A percentile compares a stretch with the other conserved stretches of the same genome.
Conservation (phyloP, 2,329 filamentous ascomycete species). For the Alternaria sp. region DNA sequence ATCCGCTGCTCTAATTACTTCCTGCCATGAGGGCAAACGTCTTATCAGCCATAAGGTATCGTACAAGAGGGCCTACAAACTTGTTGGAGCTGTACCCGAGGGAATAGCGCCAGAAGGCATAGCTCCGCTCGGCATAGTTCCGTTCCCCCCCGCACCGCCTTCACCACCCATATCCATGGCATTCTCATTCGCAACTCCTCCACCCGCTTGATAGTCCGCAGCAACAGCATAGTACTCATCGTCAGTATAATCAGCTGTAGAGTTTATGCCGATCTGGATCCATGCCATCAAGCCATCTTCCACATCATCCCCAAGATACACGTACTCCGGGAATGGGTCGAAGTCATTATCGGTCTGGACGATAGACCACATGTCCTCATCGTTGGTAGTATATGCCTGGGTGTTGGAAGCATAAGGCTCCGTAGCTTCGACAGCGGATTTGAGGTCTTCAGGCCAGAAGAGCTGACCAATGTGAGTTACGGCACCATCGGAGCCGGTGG, state of each 20-base stretch:
- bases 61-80: background rate
- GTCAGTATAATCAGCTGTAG: conserved; percentile 26
- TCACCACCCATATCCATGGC: conserved; percentile 11
- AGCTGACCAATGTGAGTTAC: background rate
- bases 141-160: conserved; percentile 3
- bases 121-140: conserved; percentile 14
- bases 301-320: background rate
- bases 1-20: background rate
- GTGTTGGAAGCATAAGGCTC: background rate
- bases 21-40: background rate
- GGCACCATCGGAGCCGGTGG: background rate
- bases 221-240: conserved; percentile 28
- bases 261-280: background rate
- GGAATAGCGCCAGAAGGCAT: conserved; percentile 25
- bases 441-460: background rate
- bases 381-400: background rate
- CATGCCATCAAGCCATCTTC: background rate
- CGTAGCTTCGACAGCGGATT: background rate
- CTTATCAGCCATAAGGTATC: background rate
- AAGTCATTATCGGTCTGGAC: background rate
- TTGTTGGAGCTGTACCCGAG: background rate
- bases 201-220: conserved; percentile 30
- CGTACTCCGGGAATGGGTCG: background rate
- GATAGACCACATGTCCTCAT: background rate
- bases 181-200: conserved; percentile 28